Evolutionary conservation across 202 grass and related monocot genomes (phyloP).

Genomic region (Tripidium arundinaceum): DNA sequence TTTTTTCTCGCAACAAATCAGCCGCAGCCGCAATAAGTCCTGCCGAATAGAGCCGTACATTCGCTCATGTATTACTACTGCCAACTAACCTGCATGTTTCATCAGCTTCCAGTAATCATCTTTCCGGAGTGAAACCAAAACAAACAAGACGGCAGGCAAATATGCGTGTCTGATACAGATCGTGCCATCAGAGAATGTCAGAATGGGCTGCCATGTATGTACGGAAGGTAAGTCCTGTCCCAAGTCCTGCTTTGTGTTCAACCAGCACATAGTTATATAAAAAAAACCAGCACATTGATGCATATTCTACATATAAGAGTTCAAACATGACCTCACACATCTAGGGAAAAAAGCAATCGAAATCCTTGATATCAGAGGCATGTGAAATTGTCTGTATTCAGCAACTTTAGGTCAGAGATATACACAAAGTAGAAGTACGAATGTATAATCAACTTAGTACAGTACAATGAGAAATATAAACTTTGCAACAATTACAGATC

Average conservation of each 20-base stretch:
- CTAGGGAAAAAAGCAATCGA: not conserved
- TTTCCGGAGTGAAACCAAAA: not conserved
- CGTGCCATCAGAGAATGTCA: too few species aligned
- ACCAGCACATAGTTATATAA: not conserved
- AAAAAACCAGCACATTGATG: not conserved
- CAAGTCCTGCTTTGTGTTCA: not conserved
- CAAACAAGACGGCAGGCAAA: not conserved
- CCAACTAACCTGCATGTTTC: not conserved
- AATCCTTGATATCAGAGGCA: not conserved
- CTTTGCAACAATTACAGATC: not conserved
- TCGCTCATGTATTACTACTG: not conserved
- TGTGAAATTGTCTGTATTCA: not conserved
- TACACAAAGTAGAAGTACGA: not conserved
- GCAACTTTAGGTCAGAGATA: constrained; percentile 7
- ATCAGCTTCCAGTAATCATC: not conserved
- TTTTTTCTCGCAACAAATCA: too few species aligned
- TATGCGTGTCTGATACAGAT: not conserved
- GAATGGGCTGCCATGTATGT: not conserved
- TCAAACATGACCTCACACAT: not conserved
- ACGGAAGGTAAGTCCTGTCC: not conserved
- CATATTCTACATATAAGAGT: not conserved
- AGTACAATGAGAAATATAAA: not conserved
- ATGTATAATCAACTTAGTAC: not conserved
- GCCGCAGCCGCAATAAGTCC: too few species aligned
- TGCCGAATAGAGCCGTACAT: too few species aligned